A percentile compares a stretch with the other conserved stretches of the same genome.
phyloP scores from a whole-genome alignment of 1,139 yeast species.

The Diutina siamensis region DNA sequence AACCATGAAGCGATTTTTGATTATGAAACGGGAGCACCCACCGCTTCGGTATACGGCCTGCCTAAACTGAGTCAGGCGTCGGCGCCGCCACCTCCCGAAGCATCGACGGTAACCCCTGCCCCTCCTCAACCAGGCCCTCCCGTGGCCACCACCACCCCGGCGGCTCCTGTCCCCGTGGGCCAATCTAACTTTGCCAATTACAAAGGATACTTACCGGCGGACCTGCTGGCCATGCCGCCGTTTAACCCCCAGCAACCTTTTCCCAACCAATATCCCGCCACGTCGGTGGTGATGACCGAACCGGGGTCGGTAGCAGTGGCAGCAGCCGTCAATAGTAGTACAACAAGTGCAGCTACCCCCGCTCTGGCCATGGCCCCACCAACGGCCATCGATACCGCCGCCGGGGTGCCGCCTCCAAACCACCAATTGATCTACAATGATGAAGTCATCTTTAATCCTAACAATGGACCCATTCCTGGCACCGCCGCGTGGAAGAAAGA shows the following conservation, averaged over 20 bases:
- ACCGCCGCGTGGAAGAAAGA: constrained; percentile 74
- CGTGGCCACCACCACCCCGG: not conserved
- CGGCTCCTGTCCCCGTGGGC: too few species aligned
- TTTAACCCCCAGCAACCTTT: not conserved
- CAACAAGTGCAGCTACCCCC: not conserved
- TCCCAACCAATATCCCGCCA: not conserved
- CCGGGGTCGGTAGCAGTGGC: not conserved
- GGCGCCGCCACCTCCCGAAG: not conserved
- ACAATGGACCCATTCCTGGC: constrained; percentile 63
- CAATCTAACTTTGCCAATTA: not conserved
- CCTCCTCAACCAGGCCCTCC: not conserved
- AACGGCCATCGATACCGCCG: constrained; percentile 12
- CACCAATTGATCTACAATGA: constrained; percentile 46
- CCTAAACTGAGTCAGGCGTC: not conserved
- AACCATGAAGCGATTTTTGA: constrained; percentile 32
- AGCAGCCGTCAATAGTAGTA: not conserved
- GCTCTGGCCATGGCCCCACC: not conserved
- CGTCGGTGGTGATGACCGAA: not conserved
- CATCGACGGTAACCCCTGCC: not conserved
- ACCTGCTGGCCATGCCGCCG: not conserved
- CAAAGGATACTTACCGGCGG: not conserved
- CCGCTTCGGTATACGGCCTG: not conserved
- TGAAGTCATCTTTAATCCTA: constrained; percentile 52
- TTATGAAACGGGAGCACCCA: not conserved
- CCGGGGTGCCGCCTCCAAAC: constrained; percentile 43